Evolutionary conservation across 2,329 filamentous ascomycete genomes (phyloP).

Genomic region (Scedosporium dehoogii): DNA sequence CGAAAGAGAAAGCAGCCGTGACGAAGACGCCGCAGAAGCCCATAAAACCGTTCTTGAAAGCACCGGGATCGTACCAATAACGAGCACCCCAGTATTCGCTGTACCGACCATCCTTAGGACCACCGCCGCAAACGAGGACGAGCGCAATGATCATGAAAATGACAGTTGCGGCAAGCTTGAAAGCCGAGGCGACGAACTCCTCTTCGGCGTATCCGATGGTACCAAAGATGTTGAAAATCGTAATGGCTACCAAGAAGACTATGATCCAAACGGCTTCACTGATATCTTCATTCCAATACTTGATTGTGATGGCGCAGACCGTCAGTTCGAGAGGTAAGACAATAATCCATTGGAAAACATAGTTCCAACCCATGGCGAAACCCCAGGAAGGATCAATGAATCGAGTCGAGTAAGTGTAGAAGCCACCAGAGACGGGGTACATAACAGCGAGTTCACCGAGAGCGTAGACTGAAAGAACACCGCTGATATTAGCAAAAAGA

Average conservation of each 20-base stretch:
- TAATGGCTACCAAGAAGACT: constrained; percentile 38
- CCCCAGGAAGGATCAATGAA: constrained; percentile 54
- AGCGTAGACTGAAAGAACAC: constrained; percentile 34
- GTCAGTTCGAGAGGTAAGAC: constrained; percentile 41
- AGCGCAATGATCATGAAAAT: constrained; percentile 54
- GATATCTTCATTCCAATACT: constrained; percentile 38
- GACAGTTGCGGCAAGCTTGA: constrained; percentile 47
- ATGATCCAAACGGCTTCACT: constrained; percentile 42
- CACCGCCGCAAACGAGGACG: constrained; percentile 47
- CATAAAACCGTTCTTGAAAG: constrained; percentile 60
- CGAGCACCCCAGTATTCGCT: constrained; percentile 31
- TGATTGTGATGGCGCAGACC: constrained; percentile 38
- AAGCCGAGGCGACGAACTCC: constrained; percentile 43
- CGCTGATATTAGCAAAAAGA: neutral
- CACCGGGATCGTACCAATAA: constrained; percentile 32
- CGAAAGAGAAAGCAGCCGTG: constrained; percentile 59
- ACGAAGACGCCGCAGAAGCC: constrained; percentile 62
- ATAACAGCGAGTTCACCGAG: constrained; percentile 52
- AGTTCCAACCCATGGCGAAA: constrained; percentile 44
- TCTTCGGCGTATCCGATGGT: constrained; percentile 43
- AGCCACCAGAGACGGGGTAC: constrained; percentile 53
- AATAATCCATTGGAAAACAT: constrained; percentile 39
- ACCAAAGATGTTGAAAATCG: constrained; percentile 44
- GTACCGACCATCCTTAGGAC: constrained; percentile 33
- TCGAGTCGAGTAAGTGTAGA: constrained; percentile 51